phyloP scores from a whole-genome alignment of 371 early-diverging fungal genomes.

The Mortierella sp. region DNA sequence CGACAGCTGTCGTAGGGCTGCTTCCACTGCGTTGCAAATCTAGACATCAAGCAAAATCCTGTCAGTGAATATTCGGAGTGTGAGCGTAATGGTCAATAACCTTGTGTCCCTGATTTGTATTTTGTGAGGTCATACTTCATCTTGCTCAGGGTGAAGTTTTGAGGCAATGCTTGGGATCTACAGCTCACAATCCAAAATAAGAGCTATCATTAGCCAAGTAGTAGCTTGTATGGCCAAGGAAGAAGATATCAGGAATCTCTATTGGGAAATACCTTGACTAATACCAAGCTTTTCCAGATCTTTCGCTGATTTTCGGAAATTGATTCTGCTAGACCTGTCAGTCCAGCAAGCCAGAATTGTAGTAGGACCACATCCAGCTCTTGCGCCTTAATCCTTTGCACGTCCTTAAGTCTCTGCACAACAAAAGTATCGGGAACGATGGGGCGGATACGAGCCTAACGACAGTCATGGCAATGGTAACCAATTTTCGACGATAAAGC shows the following conservation, averaged over 20 bases:
- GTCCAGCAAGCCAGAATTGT: conserved; percentile 48
- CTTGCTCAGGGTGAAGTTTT: conserved; percentile 4
- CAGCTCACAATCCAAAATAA: neutral
- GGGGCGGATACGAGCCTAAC: conserved; percentile 48
- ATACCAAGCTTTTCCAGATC: conserved; percentile 49
- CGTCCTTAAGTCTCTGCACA: conserved; percentile 49
- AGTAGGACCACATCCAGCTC: conserved; percentile 43
- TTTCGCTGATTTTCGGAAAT: conserved; percentile 28
- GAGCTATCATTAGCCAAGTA: neutral
- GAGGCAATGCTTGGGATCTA: conserved; percentile 38
- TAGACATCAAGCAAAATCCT: conserved; percentile 12
- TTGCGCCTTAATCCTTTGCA: conserved; percentile 33
- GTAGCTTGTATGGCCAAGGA: neutral
- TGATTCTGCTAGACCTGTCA: conserved; percentile 50
- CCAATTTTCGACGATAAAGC: neutral
- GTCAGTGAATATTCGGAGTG: neutral
- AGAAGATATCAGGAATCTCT: neutral
- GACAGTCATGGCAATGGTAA: neutral
- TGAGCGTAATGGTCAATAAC: neutral
- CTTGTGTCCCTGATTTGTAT: no score
- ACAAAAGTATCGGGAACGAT: conserved; percentile 30
- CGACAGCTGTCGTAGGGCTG: conserved; percentile 44
- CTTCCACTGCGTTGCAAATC: conserved; percentile 16
- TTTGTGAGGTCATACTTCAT: conserved; percentile 28
- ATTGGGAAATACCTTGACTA: conserved; percentile 33